Evolutionary conservation across 305 asterid species (phyloP).

Genomic region (Fraxinus latifolia): DNA sequence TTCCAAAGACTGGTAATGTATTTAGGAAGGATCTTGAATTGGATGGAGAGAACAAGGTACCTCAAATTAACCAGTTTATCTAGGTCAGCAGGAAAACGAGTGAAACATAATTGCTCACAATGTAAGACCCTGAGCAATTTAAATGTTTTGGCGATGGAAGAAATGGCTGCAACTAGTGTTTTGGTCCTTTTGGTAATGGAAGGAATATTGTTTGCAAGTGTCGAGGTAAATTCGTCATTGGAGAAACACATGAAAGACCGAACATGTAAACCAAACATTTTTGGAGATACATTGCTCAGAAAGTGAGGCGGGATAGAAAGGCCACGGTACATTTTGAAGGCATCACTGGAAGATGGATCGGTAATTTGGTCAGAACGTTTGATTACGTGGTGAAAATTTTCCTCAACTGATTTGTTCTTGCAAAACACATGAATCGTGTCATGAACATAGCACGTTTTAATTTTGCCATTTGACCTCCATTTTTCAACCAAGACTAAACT

Average conservation of each 20-base stretch:
- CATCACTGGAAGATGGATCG: constrained; percentile 15
- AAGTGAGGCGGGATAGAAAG: constrained; percentile 48
- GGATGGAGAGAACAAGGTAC: constrained; percentile 45
- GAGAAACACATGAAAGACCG: constrained; percentile 63
- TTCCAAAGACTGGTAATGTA: constrained; percentile 49
- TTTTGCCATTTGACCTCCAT: constrained; percentile 41
- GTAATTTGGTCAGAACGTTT: constrained; percentile 29
- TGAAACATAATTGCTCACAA: constrained; percentile 34
- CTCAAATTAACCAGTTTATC: constrained; percentile 46
- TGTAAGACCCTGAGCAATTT: constrained; percentile 59
- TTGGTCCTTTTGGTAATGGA: too few relatives aligned
- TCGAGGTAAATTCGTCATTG: constrained; percentile 32
- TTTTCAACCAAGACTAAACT: constrained; percentile 48
- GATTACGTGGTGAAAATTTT: constrained; percentile 45
- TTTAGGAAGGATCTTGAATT: constrained; percentile 35
- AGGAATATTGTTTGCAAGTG: constrained; percentile 13
- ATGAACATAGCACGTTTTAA: constrained; percentile 57
- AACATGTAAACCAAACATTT: constrained; percentile 38
- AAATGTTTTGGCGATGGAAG: constrained; percentile 44
- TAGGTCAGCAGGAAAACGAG: constrained; percentile 45
- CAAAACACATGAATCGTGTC: constrained; percentile 56
- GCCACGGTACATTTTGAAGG: constrained; percentile 40
- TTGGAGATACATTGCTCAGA: constrained; percentile 30
- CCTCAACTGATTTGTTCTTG: constrained; percentile 41
- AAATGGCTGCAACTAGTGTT: background rate